Conservation (phyloP, 73 alveolate genomes). For the Paramecium primaurelia region DNA sequence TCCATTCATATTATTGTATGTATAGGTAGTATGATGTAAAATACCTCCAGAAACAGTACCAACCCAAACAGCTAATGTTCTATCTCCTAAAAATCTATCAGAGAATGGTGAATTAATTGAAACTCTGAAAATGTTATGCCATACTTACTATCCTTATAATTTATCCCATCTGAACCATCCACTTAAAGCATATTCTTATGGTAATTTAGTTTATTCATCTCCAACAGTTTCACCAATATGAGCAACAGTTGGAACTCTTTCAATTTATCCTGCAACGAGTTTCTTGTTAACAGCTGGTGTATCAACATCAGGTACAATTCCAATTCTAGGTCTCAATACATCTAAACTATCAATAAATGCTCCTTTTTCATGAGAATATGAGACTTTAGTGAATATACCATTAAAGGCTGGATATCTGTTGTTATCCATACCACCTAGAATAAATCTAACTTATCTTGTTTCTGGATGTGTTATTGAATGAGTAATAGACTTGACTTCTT, state of each 20-base stretch:
- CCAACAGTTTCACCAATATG: background rate
- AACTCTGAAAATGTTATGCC: constrained; percentile 48
- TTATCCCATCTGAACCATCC: constrained; percentile 51
- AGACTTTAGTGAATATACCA: background rate
- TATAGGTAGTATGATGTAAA: constrained; percentile 11
- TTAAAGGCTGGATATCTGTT: constrained; percentile 46
- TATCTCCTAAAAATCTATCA: constrained; percentile 31
- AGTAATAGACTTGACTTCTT: background rate
- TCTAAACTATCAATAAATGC: constrained; percentile 20
- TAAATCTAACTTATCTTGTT: background rate
- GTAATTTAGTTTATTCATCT: background rate
- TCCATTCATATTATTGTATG: constrained; percentile 44
- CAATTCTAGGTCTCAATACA: background rate
- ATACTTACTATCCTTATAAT: background rate
- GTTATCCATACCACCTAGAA: constrained; percentile 36
- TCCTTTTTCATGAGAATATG: constrained; percentile 17
- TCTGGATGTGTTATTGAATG: constrained; percentile 9
- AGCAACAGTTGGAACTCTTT: constrained; percentile 14
- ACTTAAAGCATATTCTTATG: constrained; percentile 46
- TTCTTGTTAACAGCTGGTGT: background rate
- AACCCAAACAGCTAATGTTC: constrained; percentile 30
- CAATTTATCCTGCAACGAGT: background rate
- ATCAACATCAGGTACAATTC: background rate
- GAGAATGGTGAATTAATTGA: constrained; percentile 25
- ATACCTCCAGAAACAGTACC: constrained; percentile 20